Evolutionary conservation across 176 grass and related monocot species (phyloP).

Genomic region (Zea luxurians): DNA sequence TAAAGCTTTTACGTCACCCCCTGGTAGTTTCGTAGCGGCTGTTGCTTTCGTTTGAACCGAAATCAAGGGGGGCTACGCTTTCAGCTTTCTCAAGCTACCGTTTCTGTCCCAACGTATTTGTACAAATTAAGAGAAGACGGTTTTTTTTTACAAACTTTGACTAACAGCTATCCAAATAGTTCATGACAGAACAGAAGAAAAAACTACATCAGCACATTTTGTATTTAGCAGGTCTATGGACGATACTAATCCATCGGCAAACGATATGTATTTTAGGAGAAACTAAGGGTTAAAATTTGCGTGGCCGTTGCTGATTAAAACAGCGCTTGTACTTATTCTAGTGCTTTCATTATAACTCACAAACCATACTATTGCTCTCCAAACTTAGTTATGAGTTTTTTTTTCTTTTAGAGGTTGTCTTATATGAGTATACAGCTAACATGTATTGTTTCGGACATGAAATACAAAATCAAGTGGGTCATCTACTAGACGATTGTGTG

Average conservation of each 20-base stretch:
- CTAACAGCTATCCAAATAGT: not conserved
- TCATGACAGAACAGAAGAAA: not conserved
- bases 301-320: no score
- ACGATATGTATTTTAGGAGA: not conserved
- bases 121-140: not conserved
- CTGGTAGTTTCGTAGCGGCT: not conserved
- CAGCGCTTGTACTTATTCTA: no score
- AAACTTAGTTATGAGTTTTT: no score
- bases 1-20: not conserved
- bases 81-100: not conserved
- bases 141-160: not conserved
- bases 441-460: no score
- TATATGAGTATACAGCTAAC: no score
- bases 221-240: not conserved
- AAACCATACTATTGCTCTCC: no score
- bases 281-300: no score
- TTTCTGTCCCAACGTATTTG: not conserved
- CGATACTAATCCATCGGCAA: not conserved
- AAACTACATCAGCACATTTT: not conserved
- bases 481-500: no score
- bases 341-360: no score
- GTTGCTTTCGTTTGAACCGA: not conserved
- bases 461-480: no score
- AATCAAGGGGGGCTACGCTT: not conserved
- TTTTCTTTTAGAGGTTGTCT: no score